These are phyloP conservation scores for Aureobasidium mangrovei DNA, from an alignment of 2,329 filamentous ascomycete species.

Conservation along the genomic window DNA sequence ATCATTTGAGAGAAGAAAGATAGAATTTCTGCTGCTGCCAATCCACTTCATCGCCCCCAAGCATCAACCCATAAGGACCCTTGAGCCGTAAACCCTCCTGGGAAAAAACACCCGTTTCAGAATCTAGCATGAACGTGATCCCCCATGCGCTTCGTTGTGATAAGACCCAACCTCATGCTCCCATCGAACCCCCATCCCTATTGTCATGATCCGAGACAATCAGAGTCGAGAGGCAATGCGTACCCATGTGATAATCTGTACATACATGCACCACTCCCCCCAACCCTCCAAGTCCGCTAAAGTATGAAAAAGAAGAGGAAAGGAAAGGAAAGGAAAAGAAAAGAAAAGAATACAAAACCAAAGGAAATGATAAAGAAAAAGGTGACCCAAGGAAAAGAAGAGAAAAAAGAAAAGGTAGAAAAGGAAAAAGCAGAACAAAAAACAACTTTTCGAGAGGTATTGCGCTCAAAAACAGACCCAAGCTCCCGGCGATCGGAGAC, in stretches of 20 bases:
- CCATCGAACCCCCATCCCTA: slow-evolving; percentile 1
- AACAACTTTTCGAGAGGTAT: slow-evolving; percentile 2
- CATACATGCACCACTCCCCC: not conserved
- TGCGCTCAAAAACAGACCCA: slow-evolving; percentile 5
- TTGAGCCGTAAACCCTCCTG: not conserved
- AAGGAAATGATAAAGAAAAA: slow-evolving; percentile 2
- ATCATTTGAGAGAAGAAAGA: not conserved
- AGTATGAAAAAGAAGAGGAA: not conserved
- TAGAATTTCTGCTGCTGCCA: slow-evolving; percentile 11
- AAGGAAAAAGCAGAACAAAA: slow-evolving; percentile 5
- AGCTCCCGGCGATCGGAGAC: not conserved
- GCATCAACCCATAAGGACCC: not conserved
- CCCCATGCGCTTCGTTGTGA: not conserved
- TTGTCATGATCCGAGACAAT: not conserved
- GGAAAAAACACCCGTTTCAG: not conserved
- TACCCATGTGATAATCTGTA: slow-evolving; percentile 1
- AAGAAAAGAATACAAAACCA: not conserved
- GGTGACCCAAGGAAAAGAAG: not conserved
- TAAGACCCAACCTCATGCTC: not conserved
- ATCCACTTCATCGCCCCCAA: not conserved
- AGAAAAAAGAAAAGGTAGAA: slow-evolving; percentile 2
- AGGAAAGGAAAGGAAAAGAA: not conserved
- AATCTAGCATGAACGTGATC: slow-evolving; percentile 7
- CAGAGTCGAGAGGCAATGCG: slow-evolving; percentile 11
- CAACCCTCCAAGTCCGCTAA: not conserved